phyloP scores from a whole-genome alignment of 139 green algal species.

The Tetradesmus obliquus region DNA sequence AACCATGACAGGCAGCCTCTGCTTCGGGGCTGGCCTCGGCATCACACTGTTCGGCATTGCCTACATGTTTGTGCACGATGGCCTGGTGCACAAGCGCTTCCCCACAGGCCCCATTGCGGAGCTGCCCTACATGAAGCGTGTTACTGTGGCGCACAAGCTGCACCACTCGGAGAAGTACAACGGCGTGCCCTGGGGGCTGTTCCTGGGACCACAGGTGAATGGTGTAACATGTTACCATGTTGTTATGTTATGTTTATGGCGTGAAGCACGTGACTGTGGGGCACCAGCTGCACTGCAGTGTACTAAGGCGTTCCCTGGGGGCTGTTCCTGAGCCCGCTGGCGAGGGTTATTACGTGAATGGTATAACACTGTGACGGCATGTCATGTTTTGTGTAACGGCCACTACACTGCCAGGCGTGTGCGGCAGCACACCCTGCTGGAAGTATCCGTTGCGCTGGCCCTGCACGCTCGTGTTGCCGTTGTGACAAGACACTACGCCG shows the following conservation, averaged over 20 bases:
- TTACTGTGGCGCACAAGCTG: slow-evolving; percentile 93
- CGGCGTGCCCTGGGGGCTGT: slow-evolving; percentile 96
- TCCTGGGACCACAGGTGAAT: slow-evolving; percentile 86
- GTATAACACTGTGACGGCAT: too few relatives aligned
- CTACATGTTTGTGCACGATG: slow-evolving; percentile 99
- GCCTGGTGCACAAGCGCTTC: slow-evolving; percentile 95
- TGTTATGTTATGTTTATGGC: neutral
- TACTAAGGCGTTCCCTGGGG: neutral
- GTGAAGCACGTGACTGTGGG: neutral
- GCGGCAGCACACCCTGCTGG: too few relatives aligned
- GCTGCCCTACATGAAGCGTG: slow-evolving; percentile 88
- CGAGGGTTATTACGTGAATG: too few relatives aligned
- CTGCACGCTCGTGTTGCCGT: too few relatives aligned
- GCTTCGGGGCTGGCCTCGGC: slow-evolving; percentile 94
- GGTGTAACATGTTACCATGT: neutral
- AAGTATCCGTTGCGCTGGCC: too few relatives aligned
- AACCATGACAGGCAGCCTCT: slow-evolving; percentile 78
- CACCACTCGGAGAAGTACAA: slow-evolving; percentile 96
- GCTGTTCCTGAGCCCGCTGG: too few relatives aligned
- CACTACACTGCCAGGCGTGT: too few relatives aligned
- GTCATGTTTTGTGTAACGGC: too few relatives aligned
- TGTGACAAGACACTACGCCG: neutral
- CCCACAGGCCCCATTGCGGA: slow-evolving; percentile 93
- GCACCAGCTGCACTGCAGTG: neutral
- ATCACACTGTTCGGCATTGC: slow-evolving; percentile 98